Percentiles rank a stretch among this genome's conserved stretches.
Conservation (phyloP, 257 asterid genomes). For the Mentha longifolia region DNA sequence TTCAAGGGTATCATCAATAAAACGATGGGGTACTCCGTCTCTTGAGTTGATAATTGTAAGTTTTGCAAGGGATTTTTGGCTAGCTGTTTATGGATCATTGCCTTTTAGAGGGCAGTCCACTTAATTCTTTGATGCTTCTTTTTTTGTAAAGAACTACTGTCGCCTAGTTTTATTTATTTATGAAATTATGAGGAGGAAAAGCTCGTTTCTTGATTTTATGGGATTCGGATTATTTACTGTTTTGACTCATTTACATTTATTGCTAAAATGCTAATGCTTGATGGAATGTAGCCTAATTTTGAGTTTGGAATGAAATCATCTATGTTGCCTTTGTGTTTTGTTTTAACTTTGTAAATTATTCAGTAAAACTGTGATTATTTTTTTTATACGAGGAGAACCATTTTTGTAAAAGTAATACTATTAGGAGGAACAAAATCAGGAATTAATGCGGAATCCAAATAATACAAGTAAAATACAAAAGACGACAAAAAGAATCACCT, state of each 20-base stretch:
- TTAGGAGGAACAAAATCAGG: no score
- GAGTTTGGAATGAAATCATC: background rate
- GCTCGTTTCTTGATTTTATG: slow-evolving; percentile 20
- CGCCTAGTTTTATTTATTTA: slow-evolving; percentile 18
- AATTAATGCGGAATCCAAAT: no score
- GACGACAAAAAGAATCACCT: no score
- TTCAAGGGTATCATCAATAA: slow-evolving; percentile 41
- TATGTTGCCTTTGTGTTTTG: background rate
- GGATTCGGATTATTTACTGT: background rate
- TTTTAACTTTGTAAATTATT: background rate
- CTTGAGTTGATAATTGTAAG: slow-evolving; percentile 25
- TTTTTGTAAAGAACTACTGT: slow-evolving; percentile 31
- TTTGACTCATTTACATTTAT: background rate
- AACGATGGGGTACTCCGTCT: slow-evolving; percentile 25
- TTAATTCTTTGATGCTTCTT: slow-evolving; percentile 42
- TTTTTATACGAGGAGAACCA: no score
- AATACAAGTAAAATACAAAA: background rate
- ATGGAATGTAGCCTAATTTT: background rate
- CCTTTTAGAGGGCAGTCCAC: slow-evolving; percentile 37
- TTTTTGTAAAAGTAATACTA: no score
- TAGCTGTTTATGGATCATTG: slow-evolving; percentile 17
- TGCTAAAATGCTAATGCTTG: background rate
- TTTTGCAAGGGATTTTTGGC: slow-evolving; percentile 9
- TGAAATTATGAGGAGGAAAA: slow-evolving; percentile 17
- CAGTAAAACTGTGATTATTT: background rate